Evolutionary conservation across 805 yeast genomes (phyloP), one percentile per base, ranked within the genome.

Genomic region (Myxozyma vanderwaltii): DNA sequence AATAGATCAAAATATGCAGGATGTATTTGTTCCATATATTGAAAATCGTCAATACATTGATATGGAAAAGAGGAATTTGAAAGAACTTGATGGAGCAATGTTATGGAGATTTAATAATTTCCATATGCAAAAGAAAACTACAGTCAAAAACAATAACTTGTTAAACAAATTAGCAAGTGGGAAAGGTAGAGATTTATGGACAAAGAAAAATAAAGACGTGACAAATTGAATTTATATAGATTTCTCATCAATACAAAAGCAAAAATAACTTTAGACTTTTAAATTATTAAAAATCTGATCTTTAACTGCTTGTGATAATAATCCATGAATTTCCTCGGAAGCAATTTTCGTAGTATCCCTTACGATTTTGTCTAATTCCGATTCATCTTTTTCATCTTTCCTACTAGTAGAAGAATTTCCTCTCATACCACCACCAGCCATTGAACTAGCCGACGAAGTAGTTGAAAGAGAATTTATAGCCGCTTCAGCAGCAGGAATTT

Each of bases 1-100:
- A 3, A 74, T 92, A 38, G 96, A 91, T 64, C 90, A 86, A 67
- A 80, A 84, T 59, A 83, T 79, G 68, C 79, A 81, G n/a, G 95
- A 88, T 65, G 73, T 89, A 17, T 92, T 92, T 71, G 78, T 82
- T 19, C 85, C 86, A 49, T 88, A 84, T 69, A 74, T 88, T 27
- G 80, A 81, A 29, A 89, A 86, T 58, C 82, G 82, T 59, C 77
- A 80, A 49, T 91, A 90, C 72, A 85, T 91, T 68, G 84, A 78
- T 40, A 68, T 81, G 40, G 97, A 91, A 69, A 86, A 82, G 73
- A 84, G 83, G 63, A 83, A 82, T 64, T 74, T 91, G 38, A 86
- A 85, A 51, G 82, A 79, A 31, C 71, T 81, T 43, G 77, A 84
- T 26, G 54, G 58, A 10, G 53, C 40, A 3, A 69, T 79, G 36